Conservation (phyloP, 2,329 filamentous ascomycete species). For the Pestalotiopsis sp. region DNA sequence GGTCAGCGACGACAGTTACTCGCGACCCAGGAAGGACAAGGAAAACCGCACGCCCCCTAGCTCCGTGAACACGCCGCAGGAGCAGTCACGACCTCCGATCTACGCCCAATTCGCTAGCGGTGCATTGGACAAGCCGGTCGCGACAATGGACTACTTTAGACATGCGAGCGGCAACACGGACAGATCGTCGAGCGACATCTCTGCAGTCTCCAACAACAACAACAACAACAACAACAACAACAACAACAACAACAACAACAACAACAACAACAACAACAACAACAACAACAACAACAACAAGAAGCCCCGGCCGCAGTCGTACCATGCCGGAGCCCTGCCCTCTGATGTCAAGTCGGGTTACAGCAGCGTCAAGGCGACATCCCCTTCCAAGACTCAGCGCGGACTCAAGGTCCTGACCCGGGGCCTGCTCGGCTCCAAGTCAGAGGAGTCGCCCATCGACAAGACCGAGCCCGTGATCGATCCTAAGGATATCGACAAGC, state of each 20-base stretch:
- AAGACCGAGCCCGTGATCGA: slow-evolving; percentile 55
- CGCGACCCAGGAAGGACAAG: slow-evolving; percentile 65
- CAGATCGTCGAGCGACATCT: slow-evolving; percentile 17
- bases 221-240: no score
- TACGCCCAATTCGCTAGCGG: slow-evolving; percentile 71
- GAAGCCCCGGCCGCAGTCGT: slow-evolving; percentile 53
- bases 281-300: slow-evolving; percentile 20
- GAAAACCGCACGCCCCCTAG: slow-evolving; percentile 73
- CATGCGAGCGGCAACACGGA: not conserved
- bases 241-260: no score
- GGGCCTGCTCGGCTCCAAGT: slow-evolving; percentile 35
- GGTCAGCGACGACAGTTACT: slow-evolving; percentile 48
- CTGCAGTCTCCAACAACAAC: slow-evolving; percentile 16
- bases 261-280: no score
- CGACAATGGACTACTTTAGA: slow-evolving; percentile 10
- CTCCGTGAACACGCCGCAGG: slow-evolving; percentile 39
- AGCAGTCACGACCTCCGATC: slow-evolving; percentile 64
- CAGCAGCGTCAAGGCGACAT: slow-evolving; percentile 23
- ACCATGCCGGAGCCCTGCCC: slow-evolving; percentile 37
- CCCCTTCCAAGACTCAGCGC: slow-evolving; percentile 39
- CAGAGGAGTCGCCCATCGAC: slow-evolving; percentile 34
- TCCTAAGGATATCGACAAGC: slow-evolving; percentile 54
- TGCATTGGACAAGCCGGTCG: slow-evolving; percentile 27
- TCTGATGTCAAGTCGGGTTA: slow-evolving; percentile 16
- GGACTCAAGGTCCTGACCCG: slow-evolving; percentile 40